Evolutionary conservation across 176 grass and related monocot species (phyloP).

Genomic region (Oryza meridionalis): DNA sequence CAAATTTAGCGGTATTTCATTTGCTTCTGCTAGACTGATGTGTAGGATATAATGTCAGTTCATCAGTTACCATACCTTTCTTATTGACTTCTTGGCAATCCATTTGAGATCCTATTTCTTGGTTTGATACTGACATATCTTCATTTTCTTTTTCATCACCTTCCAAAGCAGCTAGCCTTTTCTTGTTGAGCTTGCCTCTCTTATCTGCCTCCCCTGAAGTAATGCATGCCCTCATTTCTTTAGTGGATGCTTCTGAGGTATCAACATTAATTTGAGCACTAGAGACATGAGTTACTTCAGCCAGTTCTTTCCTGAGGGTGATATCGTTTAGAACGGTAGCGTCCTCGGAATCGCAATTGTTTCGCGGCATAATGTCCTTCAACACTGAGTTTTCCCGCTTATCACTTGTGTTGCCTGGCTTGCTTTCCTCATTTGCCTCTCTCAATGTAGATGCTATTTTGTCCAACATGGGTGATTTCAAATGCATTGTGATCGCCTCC

Average conservation of each 20-base stretch:
- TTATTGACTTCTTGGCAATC: not conserved
- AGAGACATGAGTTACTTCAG: not conserved
- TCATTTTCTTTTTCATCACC: not conserved
- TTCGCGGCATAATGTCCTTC: not conserved
- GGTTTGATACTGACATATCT: not conserved
- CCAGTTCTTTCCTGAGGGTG: not conserved
- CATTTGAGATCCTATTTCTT: conserved; percentile 1
- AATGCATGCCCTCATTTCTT: conserved; percentile 13
- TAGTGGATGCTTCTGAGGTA: not conserved
- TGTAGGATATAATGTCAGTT: not conserved
- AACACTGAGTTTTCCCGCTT: not conserved
- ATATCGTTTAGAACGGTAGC: not conserved
- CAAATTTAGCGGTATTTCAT: not conserved
- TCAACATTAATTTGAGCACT: not conserved
- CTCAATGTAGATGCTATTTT: not conserved
- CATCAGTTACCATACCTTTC: conserved; percentile 27
- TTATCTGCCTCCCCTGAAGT: not conserved
- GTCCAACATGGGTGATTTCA: conserved; percentile 4
- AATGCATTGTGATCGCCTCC: not conserved
- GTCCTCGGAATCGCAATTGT: not conserved
- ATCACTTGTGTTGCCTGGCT: not conserved
- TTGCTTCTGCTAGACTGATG: not conserved
- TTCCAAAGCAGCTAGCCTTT: not conserved
- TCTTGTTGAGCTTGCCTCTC: not conserved
- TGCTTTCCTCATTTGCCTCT: not conserved